These are phyloP conservation scores for Ramularia endophylla DNA, from an alignment of 2,329 filamentous ascomycete genomes.

Conservation along the genomic window DNA sequence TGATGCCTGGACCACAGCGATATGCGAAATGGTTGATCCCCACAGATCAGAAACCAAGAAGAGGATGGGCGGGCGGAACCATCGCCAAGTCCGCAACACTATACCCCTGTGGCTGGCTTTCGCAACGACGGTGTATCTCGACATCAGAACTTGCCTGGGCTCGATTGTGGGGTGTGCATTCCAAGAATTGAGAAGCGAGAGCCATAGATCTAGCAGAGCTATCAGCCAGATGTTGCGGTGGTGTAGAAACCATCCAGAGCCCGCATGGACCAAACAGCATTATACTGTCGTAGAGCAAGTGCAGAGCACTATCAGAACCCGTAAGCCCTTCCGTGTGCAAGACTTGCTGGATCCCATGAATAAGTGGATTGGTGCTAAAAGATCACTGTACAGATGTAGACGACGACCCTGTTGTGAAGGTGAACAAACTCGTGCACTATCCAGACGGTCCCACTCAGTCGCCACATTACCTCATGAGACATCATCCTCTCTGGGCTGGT, in stretches of 20 bases:
- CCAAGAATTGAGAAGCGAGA: not conserved
- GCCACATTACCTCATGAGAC: constrained; percentile 1
- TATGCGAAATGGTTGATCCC: not conserved
- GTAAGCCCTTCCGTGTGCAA: not conserved
- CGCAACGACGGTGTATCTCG: constrained; percentile 2
- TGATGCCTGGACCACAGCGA: constrained; percentile 2
- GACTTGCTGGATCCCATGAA: not conserved
- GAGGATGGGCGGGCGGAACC: constrained; percentile 3
- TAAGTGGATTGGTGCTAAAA: not conserved
- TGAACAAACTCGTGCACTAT: not conserved
- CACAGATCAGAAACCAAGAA: constrained; percentile 1
- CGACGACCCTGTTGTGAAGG: not conserved
- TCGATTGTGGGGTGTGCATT: not conserved
- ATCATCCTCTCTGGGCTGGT: constrained; percentile 3
- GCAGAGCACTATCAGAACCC: not conserved
- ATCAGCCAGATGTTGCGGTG: not conserved
- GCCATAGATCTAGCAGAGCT: not conserved
- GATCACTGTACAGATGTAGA: not conserved
- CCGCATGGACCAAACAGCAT: not conserved
- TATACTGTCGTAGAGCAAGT: not conserved
- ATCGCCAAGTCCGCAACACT: constrained; percentile 1
- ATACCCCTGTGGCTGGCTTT: constrained; percentile 3
- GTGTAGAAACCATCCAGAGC: not conserved
- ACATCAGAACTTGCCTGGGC: not conserved
- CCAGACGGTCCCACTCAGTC: not conserved